phyloP scores from a whole-genome alignment of 2,329 filamentous ascomycete genomes.

The Diaporthe destruens region DNA sequence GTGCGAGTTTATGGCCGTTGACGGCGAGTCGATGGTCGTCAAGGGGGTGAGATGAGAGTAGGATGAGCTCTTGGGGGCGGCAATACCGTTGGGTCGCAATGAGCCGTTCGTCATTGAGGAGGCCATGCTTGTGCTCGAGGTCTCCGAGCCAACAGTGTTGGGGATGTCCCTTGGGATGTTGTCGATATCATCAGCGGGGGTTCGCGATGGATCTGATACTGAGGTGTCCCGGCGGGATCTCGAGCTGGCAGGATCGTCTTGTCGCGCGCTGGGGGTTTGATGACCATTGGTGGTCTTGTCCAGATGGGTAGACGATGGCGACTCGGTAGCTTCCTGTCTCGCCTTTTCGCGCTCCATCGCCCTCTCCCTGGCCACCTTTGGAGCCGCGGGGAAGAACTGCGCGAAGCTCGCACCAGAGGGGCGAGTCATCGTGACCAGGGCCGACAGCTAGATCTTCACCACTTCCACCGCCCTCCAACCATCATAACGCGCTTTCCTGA shows the following conservation, averaged over 20 bases:
- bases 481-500: slow-evolving; percentile 63
- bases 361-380: slow-evolving; percentile 71
- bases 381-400: slow-evolving; percentile 87
- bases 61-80: slow-evolving; percentile 54
- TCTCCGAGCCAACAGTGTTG: slow-evolving; percentile 78
- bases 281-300: slow-evolving; percentile 46
- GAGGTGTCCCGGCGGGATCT: slow-evolving; percentile 52
- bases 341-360: slow-evolving; percentile 72
- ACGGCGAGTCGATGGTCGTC: slow-evolving; percentile 66
- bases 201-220: slow-evolving; percentile 53
- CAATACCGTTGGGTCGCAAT: slow-evolving; percentile 56
- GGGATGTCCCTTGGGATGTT: slow-evolving; percentile 74
- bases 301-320: slow-evolving; percentile 44
- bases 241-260: slow-evolving; percentile 49
- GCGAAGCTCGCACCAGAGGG: slow-evolving; percentile 81
- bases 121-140: slow-evolving; percentile 76
- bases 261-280: slow-evolving; percentile 42
- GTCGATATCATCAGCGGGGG: slow-evolving; percentile 67
- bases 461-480: slow-evolving; percentile 66
- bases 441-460: slow-evolving; percentile 61
- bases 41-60: slow-evolving; percentile 64
- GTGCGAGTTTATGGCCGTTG: slow-evolving; percentile 60
- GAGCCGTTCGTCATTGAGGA: slow-evolving; percentile 77
- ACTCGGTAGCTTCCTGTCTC: slow-evolving; percentile 61
- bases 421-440: slow-evolving; percentile 77